Base-by-base conservation (phyloP, 495 filamentous ascomycete species). In the Penicillium ucsense region DNA sequence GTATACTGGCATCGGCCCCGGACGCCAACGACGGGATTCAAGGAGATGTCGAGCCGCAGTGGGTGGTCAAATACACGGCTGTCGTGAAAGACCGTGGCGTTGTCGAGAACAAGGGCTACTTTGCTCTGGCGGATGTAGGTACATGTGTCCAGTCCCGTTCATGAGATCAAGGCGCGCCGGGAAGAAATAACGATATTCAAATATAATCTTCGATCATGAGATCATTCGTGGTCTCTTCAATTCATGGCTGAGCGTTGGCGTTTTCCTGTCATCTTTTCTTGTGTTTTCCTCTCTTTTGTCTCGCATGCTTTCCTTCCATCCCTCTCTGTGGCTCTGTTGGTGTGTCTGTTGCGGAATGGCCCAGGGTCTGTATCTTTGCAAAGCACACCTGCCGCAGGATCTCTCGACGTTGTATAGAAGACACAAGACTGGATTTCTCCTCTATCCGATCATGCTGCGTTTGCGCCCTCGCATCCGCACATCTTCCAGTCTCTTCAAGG, bases 51-150 rank as follows among this genome's bases (percentile, higher is more conserved):
- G 73, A 78, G 52, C 89, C 92, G 9, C 81, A 88, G 53, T 99
- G 91, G 91, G 92, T 96, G 31, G 83, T 90, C 47, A 97, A 97
- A 62, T 99, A 99, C 65, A 97, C 94, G 20, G 94, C 94, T 4
- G 89, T 97, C n/a, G 88, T 96, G 31, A 86, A 85, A 62, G 82
- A 96, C 62, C 74, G 92, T n/a, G 94, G 92, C 0, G 92, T 97
- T 4, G 88, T 99, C 44, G 92, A 99, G 76, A 95, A 92, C 60
- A 97, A 97, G 71, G 92, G 92, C 9, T 96, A 94, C 65, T 94
- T 95, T 71, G 89, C 89, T 3, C 78, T 82, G 43, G 90, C 88
- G 9, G 81, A 88, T 63, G 63, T 91, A 44, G 70, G 58, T 50
- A 72, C 47, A 43, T 70, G 69, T 52, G 61, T 72, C 43, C 54